Percentiles rank a stretch among this genome's conserved stretches.
phyloP scores from a whole-genome alignment of 2,329 filamentous ascomycete genomes.

The Epichloe elymi region DNA sequence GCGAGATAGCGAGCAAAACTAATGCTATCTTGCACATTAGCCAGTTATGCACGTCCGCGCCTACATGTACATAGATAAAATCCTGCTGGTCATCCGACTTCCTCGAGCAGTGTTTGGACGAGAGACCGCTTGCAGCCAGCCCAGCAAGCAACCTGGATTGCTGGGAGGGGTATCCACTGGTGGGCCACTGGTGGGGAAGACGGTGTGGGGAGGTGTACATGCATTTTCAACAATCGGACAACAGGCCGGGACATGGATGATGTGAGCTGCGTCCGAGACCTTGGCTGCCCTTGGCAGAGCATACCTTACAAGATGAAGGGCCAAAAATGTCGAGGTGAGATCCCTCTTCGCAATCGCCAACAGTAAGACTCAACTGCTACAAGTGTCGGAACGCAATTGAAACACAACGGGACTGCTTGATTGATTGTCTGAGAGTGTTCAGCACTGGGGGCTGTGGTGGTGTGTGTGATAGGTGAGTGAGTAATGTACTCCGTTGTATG shows the following conservation, averaged over 20 bases:
- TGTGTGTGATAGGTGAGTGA: background rate
- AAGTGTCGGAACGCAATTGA: too few relatives aligned
- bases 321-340: too few relatives aligned
- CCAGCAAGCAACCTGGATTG: background rate
- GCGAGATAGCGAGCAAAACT: background rate
- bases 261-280: background rate
- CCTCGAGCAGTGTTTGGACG: conserved; percentile 1
- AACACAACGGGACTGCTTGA: too few relatives aligned
- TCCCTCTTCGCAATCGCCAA: too few relatives aligned
- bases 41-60: background rate
- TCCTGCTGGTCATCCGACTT: conserved; percentile 7
- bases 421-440: background rate
- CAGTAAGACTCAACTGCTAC: too few relatives aligned
- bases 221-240: background rate
- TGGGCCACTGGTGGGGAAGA: background rate
- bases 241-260: background rate
- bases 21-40: background rate
- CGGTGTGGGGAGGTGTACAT: background rate
- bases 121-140: conserved; percentile 7
- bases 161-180: background rate
- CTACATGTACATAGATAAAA: background rate
- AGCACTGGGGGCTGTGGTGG: background rate
- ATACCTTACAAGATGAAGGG: too few relatives aligned
- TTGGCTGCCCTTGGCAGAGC: background rate
- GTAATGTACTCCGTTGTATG: background rate